Base-by-base conservation (phyloP, 2,329 filamentous ascomycete species). In the Trichoderma atrobrunneum region DNA sequence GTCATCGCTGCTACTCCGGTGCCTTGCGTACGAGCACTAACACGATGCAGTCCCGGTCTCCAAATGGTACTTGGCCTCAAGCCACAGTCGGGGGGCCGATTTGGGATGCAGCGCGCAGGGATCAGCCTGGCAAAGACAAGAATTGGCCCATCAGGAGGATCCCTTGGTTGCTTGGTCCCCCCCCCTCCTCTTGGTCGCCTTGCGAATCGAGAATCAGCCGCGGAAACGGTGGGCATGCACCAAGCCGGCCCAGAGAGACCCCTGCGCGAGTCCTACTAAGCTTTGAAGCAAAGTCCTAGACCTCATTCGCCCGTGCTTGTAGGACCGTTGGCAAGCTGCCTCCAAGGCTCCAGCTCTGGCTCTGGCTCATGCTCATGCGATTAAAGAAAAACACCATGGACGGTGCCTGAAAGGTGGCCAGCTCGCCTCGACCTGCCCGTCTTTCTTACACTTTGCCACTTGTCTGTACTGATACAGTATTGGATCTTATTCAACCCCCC, bases 201-300 rank as follows among this genome's bases (percentile, higher is more conserved):
- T 60, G 63, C 62, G 30, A 59, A 59, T 70, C 43, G 59, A 71
- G 56, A 43, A 64, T 71, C 69, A 71, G 69, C 69, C 69, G 61
- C 69, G 74, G 26, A 43, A 34, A 34, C 51, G 28, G 67, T 56
- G 51, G 71, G n/a, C 51, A 72, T 68, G 70, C 63, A 68, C 54
- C 70, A 68, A 36, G 70, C 70, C 70, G 70, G 62, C 30, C 24
- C 32, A 36, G 24, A 34, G 16, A 70, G 28, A 68, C 68, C 67
- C 67, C 67, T 69, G 70, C 26, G 57, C 74, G 73, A 78, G 77
- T 78, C 77, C 77, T 78, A 78, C 77, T 74, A 14, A 39, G 51
- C 70, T 73, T 72, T 72, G 72, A 54, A n/a, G 77, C 76, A 73
- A 74, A 78, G 77, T 79, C 77, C 77, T 79, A 79, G 76, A 79